phyloP scores from a whole-genome alignment of 768 basidiomycete genomes.

The Leucocoprinus sp. region DNA sequence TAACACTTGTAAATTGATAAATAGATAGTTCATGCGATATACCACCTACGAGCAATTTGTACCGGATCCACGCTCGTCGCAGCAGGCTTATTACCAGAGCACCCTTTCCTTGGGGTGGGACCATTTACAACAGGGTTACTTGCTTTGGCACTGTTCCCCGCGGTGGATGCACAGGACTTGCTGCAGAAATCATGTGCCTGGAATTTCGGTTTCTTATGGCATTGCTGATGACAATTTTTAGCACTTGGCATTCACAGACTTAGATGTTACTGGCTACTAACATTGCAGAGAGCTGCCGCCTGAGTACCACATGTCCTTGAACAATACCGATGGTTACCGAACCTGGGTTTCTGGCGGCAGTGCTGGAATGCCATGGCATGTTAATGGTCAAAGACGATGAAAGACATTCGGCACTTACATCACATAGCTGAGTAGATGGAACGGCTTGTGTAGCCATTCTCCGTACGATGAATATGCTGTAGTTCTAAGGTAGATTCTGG shows the following conservation, averaged over 20 bases:
- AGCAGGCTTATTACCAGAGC: conserved; percentile 13
- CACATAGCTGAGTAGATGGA: conserved; percentile 28
- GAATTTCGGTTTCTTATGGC: conserved; percentile 53
- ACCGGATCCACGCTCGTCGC: conserved; percentile 27
- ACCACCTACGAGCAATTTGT: conserved; percentile 32
- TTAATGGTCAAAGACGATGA: background rate
- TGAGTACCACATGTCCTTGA: conserved; percentile 48
- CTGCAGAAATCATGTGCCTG: conserved; percentile 55
- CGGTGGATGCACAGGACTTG: conserved; percentile 50
- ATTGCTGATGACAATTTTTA: conserved; percentile 29
- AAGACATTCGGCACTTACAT: conserved; percentile 21
- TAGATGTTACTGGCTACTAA: conserved; percentile 17
- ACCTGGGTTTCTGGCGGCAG: conserved; percentile 43
- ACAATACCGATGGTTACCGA: conserved; percentile 37
- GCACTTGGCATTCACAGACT: background rate
- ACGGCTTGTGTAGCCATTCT: too few species aligned
- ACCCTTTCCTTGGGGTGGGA: conserved; percentile 12
- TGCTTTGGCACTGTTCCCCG: conserved; percentile 22
- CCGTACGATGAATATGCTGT: conserved; percentile 10
- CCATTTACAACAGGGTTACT: conserved; percentile 13
- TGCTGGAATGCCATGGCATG: conserved; percentile 25
- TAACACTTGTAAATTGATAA: background rate
- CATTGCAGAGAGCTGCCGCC: conserved; percentile 36
- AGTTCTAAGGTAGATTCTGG: background rate
- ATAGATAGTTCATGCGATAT: background rate